Evolutionary conservation across 331 rosid species (phyloP), one percentile per base, ranked within the genome.

Genomic region (Quercus lobata): DNA sequence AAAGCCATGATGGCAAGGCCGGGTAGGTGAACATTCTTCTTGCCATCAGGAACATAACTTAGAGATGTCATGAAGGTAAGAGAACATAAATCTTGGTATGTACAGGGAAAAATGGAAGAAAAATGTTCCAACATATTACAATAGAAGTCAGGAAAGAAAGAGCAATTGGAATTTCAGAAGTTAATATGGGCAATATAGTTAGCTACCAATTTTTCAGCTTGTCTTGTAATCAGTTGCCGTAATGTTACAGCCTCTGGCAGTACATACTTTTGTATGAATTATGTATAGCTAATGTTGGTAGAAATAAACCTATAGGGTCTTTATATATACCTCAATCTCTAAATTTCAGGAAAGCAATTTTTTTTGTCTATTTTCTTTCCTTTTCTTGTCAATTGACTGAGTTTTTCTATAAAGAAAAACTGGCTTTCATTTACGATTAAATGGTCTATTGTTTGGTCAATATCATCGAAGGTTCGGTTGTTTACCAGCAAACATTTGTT

Each of bases 81-180:
- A 53, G 71, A 71, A 72, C 65, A 25, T 41, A 63, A 57, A 71
- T 65, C 29, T 63, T 72, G 71, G 25, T 55, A 58, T 52, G 52
- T 15, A 71, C 69, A 25, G 41, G 83, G 69, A 35, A 53, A 71
- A 8, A 41, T 56, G 78, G 71, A 71, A 71, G 79, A 21, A 55
- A 49, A 71, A 77, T 46, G 74, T 58, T 78, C 2, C 9, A 35
- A n/a, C 24, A 1, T 6, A 15, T 19, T 34, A 68, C 14, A 4
- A 35, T 68, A 34, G 46, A 25, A 34, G 27, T 19, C 17, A 19
- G 6, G 30, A 24, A 24, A 35, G 72, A 4, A 1, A 34, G 72
- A 41, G 12, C 10, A 27, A 49, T 49, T 4, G 24, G 52, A 21
- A 68, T 68, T 19, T 68, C 72, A 35, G 53, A 3, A 7, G 72